Percentiles rank a stretch among this genome's conserved stretches.
Conservation (phyloP, 129 eudicot species). For the Escallonia rubra region DNA sequence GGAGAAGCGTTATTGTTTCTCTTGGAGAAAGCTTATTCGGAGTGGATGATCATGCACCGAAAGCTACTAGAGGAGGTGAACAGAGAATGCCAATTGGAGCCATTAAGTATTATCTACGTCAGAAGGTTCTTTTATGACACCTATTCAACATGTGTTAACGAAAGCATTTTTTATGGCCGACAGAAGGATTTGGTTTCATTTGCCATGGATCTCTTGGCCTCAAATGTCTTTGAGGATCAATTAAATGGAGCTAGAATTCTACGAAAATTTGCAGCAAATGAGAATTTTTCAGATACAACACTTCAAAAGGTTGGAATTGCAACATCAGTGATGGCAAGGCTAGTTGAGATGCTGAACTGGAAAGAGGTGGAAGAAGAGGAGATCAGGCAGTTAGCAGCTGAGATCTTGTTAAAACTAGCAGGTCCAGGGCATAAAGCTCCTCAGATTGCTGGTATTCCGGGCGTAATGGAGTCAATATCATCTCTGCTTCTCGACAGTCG, state of each 20-base stretch:
- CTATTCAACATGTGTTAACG: slow-evolving; percentile 62
- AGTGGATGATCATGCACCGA: slow-evolving; percentile 53
- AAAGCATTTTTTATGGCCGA: slow-evolving; percentile 81
- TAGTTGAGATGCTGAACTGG: slow-evolving; percentile 93
- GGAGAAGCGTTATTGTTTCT: slow-evolving; percentile 86
- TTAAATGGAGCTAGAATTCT: slow-evolving; percentile 75
- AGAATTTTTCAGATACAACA: slow-evolving; percentile 59
- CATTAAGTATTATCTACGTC: slow-evolving; percentile 57
- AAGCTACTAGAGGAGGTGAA: slow-evolving; percentile 56
- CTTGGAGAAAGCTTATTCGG: slow-evolving; percentile 85
- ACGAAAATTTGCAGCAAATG: slow-evolving; percentile 41
- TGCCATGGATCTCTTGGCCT: slow-evolving; percentile 75
- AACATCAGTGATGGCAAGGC: slow-evolving; percentile 59
- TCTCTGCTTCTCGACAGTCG: slow-evolving; percentile 36
- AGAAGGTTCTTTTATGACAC: slow-evolving; percentile 86
- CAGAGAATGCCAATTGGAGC: slow-evolving; percentile 64
- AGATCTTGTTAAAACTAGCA: slow-evolving; percentile 51
- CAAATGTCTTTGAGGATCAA: slow-evolving; percentile 75
- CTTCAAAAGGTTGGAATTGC: slow-evolving; percentile 76
- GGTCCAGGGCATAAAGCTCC: slow-evolving; percentile 65
- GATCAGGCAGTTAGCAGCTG: slow-evolving; percentile 70
- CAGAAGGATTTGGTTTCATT: slow-evolving; percentile 95
- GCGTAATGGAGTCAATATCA: slow-evolving; percentile 87
- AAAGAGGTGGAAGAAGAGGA: slow-evolving; percentile 78
- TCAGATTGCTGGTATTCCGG: slow-evolving; percentile 86